These are phyloP conservation scores for Eucalyptus leucophloia DNA, from an alignment of 345 rosid species.

Conservation along the genomic window DNA sequence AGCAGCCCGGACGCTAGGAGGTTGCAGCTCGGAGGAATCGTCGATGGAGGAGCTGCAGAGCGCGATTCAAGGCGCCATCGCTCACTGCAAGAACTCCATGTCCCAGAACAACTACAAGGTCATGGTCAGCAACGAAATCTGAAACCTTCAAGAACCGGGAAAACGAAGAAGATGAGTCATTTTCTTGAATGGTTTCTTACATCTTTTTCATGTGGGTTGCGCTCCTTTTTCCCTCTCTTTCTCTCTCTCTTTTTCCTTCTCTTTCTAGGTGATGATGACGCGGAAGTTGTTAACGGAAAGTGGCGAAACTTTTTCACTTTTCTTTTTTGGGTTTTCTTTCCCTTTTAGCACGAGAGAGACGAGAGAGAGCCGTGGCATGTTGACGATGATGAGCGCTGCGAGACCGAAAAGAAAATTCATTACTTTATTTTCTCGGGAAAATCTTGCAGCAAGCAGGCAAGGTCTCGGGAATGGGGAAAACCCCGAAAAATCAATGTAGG, in stretches of 20 bases:
- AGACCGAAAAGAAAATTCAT: background rate
- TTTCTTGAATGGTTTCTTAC: background rate
- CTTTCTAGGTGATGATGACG: background rate
- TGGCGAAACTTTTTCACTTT: background rate
- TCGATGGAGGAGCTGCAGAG: conserved; percentile 89
- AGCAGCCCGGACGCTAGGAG: background rate
- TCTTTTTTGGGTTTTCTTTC: background rate
- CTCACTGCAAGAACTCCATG: conserved; percentile 8
- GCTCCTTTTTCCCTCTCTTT: background rate
- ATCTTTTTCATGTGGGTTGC: background rate
- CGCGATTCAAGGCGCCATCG: conserved; percentile 86
- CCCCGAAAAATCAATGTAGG: background rate
- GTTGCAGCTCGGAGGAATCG: conserved; percentile 17
- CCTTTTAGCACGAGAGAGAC: background rate
- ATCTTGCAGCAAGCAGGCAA: background rate
- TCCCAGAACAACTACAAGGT: background rate
- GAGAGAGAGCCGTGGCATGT: background rate
- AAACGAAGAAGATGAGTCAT: background rate
- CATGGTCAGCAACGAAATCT: background rate
- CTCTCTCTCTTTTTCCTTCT: background rate
- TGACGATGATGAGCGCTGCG: background rate
- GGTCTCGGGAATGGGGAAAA: background rate
- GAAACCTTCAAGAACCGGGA: background rate
- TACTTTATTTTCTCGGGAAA: background rate
- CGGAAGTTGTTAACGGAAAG: background rate